phyloP scores from a whole-genome alignment of 148 eudicot genomes.

The Persicaria tinctoria region DNA sequence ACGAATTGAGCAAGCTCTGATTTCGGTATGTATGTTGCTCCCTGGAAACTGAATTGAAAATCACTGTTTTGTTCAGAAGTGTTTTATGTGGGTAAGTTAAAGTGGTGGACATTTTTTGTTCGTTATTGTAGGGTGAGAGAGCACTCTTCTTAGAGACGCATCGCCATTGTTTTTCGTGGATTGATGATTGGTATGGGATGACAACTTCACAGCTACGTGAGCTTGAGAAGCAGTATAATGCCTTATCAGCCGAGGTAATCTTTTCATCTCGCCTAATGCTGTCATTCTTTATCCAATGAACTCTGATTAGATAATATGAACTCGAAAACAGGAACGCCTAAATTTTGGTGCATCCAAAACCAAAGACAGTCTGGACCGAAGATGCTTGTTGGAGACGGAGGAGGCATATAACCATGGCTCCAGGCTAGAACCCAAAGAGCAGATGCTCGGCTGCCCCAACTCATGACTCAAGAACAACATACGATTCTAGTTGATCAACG shows the following conservation, averaged over 20 bases:
- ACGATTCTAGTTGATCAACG: background rate
- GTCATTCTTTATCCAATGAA: background rate
- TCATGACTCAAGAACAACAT: background rate
- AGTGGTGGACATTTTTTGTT: background rate
- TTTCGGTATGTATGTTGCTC: constrained; percentile 30
- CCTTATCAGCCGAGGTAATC: constrained; percentile 22
- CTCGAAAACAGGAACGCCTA: constrained; percentile 16
- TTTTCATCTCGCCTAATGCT: background rate
- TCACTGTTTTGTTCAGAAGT: background rate
- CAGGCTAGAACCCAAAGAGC: constrained; percentile 16
- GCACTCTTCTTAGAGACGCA: constrained; percentile 66
- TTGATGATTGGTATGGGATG: constrained; percentile 62
- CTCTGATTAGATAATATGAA: background rate
- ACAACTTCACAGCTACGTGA: constrained; percentile 30
- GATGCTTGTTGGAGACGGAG: constrained; percentile 25
- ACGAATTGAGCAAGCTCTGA: constrained; percentile 44
- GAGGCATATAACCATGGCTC: constrained; percentile 10
- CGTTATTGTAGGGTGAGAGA: constrained; percentile 48
- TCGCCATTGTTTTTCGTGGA: constrained; percentile 54
- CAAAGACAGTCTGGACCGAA: constrained; percentile 18
- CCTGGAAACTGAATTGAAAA: background rate
- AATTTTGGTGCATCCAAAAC: background rate
- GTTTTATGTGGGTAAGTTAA: background rate
- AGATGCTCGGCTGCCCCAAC: background rate
- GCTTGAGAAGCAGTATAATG: constrained; percentile 36